Evolutionary conservation across 202 grass and related monocot species (phyloP).

Genomic region (Digitaria exilis): DNA sequence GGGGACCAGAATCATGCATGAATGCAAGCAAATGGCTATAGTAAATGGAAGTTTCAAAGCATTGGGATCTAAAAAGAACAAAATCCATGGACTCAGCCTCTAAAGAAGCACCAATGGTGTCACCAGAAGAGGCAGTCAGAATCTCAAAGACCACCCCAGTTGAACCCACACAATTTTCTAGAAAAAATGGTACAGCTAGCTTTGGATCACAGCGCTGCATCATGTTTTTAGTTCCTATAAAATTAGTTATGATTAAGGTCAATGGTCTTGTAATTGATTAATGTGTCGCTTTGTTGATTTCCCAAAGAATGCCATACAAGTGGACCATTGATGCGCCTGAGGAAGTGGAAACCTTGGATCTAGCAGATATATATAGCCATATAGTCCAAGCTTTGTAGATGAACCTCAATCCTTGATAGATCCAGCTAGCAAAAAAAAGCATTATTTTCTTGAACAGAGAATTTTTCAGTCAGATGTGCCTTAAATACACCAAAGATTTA

Average conservation of each 20-base stretch:
- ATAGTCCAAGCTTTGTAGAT: conserved; percentile 47
- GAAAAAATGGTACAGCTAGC: conserved; percentile 44
- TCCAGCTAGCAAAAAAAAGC: conserved; percentile 12
- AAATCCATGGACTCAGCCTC: conserved; percentile 31
- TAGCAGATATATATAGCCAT: conserved; percentile 48
- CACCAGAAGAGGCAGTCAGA: conserved; percentile 36
- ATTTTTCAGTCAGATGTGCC: neutral
- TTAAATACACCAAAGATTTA: conserved; percentile 6
- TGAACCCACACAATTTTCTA: conserved; percentile 30
- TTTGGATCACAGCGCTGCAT: conserved; percentile 43
- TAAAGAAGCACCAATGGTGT: conserved; percentile 33
- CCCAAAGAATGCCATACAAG: conserved; percentile 32
- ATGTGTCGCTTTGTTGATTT: conserved; percentile 24
- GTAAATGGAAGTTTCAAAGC: conserved; percentile 52
- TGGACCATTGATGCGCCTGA: conserved; percentile 18
- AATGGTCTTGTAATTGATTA: conserved; percentile 52
- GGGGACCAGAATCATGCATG: conserved; percentile 24
- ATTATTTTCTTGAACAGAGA: conserved; percentile 14
- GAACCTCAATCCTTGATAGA: conserved; percentile 33
- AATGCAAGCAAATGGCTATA: conserved; percentile 37
- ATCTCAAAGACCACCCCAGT: conserved; percentile 43
- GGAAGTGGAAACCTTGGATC: conserved; percentile 51
- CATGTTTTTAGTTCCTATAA: conserved; percentile 20
- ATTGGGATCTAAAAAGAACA: conserved; percentile 69
- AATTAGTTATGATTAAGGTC: conserved; percentile 54